Percentiles rank a stretch among this genome's conserved stretches.
These are phyloP conservation scores for Pittosporum tobira DNA, from an alignment of 129 eudicot species.

Conservation along the genomic window DNA sequence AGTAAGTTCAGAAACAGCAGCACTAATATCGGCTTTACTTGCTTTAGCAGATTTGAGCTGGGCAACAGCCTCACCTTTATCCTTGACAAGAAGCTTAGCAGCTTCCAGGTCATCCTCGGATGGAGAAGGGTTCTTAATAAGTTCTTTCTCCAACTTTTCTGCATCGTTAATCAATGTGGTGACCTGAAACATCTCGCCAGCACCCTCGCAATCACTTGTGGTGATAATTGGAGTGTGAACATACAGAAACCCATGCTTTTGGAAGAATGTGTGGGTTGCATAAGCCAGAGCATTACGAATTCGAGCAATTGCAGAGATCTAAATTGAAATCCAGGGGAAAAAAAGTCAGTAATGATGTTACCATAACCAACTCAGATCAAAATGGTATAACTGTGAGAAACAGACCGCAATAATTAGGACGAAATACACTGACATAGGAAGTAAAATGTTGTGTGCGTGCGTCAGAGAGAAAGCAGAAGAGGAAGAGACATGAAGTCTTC, in stretches of 20 bases:
- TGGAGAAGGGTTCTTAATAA: conserved; percentile 64
- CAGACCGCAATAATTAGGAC: not conserved
- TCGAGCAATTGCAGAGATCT: conserved; percentile 85
- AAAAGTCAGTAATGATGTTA: not conserved
- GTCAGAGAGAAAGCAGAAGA: not conserved
- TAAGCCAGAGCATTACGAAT: conserved; percentile 73
- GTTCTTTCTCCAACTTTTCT: conserved; percentile 69
- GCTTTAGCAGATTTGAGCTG: conserved; percentile 75
- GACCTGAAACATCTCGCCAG: conserved; percentile 98
- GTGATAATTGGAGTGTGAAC: conserved; percentile 89
- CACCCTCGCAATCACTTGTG: conserved; percentile 97
- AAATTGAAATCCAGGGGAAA: not conserved
- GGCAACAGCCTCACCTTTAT: conserved; percentile 59
- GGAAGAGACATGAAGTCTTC: not conserved
- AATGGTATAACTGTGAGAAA: not conserved
- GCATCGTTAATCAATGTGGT: conserved; percentile 69
- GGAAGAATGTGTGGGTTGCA: conserved; percentile 94
- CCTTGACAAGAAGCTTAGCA: conserved; percentile 53
- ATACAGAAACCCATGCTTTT: conserved; percentile 63
- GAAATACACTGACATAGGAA: not conserved
- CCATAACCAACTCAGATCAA: not conserved
- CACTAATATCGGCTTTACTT: conserved; percentile 44
- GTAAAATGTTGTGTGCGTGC: not conserved
- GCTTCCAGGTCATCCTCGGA: conserved; percentile 52
- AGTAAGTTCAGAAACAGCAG: conserved; percentile 66